Base-by-base conservation (phyloP, 192 early-diverging fungal species). In the Linnemannia zychae region DNA sequence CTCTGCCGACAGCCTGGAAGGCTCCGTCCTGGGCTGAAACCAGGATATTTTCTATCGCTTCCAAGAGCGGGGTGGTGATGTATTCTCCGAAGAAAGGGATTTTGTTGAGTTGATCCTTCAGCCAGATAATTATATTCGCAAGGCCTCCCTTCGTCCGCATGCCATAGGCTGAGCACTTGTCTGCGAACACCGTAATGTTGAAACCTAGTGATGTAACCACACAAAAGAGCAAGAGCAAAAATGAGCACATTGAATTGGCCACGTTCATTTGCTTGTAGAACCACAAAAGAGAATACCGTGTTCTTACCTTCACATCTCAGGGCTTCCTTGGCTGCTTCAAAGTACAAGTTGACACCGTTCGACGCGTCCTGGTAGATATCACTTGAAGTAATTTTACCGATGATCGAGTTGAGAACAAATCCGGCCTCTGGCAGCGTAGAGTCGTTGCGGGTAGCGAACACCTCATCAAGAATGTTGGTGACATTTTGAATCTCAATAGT, bases 81-180 rank as follows among this genome's bases (percentile, higher is more conserved):
- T 48, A 37, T 9, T 70, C 70, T 7, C 74, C 74, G n/a, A 75
- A 2, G 68, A 81, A 12, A n/a, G 73, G 67, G 17, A 71, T 28
- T 1, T 16, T 13, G 18, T 52, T 34, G 18, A 75, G 20, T 4
- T 37, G 18, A 2, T 6, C 60, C 28, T 71, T n/a, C n/a, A n/a
- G n/a, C n/a, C n/a, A 13, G 33, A 81, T 22, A 24, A 70, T 0
- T 60, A 75, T 5, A 36, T 75, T 31, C 1, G 40, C 12, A 18
- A 81, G n/a, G 37, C 1, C 18, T 31, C 71, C 67, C 9, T 60
- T 2, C 38, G 50, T 22, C 20, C 52, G 22, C 11, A 36, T 5
- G 13, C 60, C 28, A 18, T 70, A 69, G 12, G 49, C n/a, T 22
- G 53, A 22, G 47, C 68, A 81, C 63, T 52, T 67, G 49, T 75